Percentiles rank a stretch among this genome's conserved stretches.
Evolutionary conservation across 2,329 filamentous ascomycete genomes (phyloP).

Genomic region (Lasiodiplodia citricola): DNA sequence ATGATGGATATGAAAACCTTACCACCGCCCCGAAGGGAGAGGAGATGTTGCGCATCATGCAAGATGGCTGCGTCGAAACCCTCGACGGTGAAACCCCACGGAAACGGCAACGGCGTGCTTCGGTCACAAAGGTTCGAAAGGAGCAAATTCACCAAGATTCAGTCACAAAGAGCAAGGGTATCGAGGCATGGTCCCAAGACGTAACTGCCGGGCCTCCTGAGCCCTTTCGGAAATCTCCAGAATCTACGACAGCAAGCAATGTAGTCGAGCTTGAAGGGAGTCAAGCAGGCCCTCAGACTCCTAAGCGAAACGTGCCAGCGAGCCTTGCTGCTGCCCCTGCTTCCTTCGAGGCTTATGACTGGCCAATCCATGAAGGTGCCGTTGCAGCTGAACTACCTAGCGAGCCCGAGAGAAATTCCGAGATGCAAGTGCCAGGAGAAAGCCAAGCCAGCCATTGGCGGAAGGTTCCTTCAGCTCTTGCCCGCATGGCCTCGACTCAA

Average conservation of each 20-base stretch:
- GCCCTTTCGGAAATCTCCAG: neutral
- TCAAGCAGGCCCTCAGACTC: neutral
- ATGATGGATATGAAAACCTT: conserved; percentile 71
- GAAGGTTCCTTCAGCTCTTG: conserved; percentile 11
- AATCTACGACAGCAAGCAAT: neutral
- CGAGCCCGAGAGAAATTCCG: neutral
- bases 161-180: neutral
- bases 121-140: neutral
- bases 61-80: conserved; percentile 8
- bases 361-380: neutral
- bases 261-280: conserved; percentile 4
- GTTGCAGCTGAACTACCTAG: neutral
- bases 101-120: neutral
- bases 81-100: neutral
- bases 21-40: conserved; percentile 74
- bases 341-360: neutral
- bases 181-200: neutral
- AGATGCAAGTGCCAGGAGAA: neutral
- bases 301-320: neutral
- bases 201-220: neutral
- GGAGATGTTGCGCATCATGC: conserved; percentile 64
- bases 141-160: neutral
- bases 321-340: conserved; percentile 11
- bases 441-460: neutral
- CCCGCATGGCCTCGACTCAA: conserved; percentile 13